These are phyloP conservation scores for Halophytophthora polymorphica DNA, from an alignment of 352 stramenopile genomes.

Conservation along the genomic window DNA sequence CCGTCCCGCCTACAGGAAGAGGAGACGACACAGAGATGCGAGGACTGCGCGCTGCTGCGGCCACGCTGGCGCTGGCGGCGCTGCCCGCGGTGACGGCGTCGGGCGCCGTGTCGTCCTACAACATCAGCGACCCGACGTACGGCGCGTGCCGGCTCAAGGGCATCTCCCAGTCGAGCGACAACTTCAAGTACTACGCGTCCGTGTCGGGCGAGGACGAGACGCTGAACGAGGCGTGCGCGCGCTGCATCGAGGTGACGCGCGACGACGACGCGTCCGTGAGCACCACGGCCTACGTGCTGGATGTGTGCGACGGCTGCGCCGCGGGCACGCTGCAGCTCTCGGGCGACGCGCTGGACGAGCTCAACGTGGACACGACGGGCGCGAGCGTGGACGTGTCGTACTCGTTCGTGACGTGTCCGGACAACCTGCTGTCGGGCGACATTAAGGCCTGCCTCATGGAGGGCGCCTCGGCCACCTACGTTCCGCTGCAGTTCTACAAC, in stretches of 20 bases:
- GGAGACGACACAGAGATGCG: too few relatives aligned
- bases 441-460: conserved; percentile 84
- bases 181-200: conserved; percentile 80
- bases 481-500: conserved; percentile 83
- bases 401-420: conserved; percentile 58
- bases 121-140: conserved; percentile 54
- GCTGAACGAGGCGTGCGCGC: conserved; percentile 60
- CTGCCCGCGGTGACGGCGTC: conserved; percentile 11
- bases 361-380: conserved; percentile 46
- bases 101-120: conserved; percentile 46
- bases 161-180: conserved; percentile 49
- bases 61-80: conserved; percentile 5
- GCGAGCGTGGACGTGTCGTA: conserved; percentile 48
- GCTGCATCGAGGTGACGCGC: conserved; percentile 70
- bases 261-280: conserved; percentile 39
- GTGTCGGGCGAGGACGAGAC: conserved; percentile 52
- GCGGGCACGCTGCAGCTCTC: conserved; percentile 54
- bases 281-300: conserved; percentile 67
- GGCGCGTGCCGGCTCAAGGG: conserved; percentile 73
- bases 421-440: conserved; percentile 55
- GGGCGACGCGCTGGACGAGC: conserved; percentile 31
- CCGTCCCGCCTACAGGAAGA: too few relatives aligned
- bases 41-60: conserved; percentile 6
- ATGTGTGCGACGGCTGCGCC: conserved; percentile 60
- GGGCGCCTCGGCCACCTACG: conserved; percentile 71